These are phyloP conservation scores for Colletotrichum spaethianum DNA, from an alignment of 2,329 filamentous ascomycete genomes.

Conservation along the genomic window DNA sequence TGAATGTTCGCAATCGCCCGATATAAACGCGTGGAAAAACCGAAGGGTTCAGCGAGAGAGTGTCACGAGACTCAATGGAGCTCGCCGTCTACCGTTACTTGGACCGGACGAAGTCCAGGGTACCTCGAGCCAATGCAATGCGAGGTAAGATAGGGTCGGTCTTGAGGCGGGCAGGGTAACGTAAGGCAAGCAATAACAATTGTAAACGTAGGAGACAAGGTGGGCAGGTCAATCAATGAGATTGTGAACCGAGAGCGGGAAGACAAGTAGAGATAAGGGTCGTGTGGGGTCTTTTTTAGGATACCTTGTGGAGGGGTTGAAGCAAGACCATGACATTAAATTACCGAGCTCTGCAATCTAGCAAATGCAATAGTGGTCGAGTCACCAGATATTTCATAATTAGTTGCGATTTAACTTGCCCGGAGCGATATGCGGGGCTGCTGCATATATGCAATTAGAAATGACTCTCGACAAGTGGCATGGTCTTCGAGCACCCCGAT, in stretches of 20 bases:
- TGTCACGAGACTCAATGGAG: slow-evolving; percentile 38
- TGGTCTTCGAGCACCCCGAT: neutral
- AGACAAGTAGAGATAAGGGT: slow-evolving; percentile 22
- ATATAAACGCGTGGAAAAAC: slow-evolving; percentile 16
- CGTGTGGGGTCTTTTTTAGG: slow-evolving; percentile 15
- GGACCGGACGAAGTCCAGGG: neutral
- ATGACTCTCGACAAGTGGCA: neutral
- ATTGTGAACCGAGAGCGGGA: neutral
- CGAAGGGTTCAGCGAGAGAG: slow-evolving; percentile 7
- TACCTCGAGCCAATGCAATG: neutral
- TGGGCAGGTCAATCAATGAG: neutral
- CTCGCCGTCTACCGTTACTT: slow-evolving; percentile 32
- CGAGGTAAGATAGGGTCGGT: neutral
- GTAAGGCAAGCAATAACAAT: neutral
- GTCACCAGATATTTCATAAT: neutral
- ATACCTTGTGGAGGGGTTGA: slow-evolving; percentile 8
- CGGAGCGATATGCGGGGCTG: no score
- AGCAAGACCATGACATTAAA: neutral
- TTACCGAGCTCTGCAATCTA: neutral
- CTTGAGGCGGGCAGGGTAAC: neutral
- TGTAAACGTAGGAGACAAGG: slow-evolving; percentile 1
- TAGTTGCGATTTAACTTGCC: no score
- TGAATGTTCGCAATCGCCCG: neutral
- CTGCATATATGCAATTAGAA: neutral
- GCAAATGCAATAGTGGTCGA: neutral